Evolutionary conservation across 2,329 filamentous ascomycete genomes (phyloP), one percentile per base, ranked within the genome.

Genomic region (Neopestalotiopsis clavispora): DNA sequence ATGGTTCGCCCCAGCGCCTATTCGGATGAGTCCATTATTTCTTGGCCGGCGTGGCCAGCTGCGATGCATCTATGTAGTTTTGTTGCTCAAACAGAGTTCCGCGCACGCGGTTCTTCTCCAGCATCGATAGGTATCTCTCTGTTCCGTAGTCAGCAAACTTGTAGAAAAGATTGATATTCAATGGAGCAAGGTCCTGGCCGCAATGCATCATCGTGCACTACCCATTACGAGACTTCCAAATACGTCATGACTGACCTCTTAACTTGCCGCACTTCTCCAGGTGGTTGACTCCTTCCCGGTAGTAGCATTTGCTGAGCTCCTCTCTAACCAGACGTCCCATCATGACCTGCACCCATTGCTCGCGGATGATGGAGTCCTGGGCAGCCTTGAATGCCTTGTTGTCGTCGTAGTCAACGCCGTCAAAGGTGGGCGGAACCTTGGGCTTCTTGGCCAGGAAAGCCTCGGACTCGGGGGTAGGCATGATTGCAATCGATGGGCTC

Each of bases 291-390:
- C 93, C 94, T 83, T 96, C 92, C 74, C 89, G 87, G 81, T 90
- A 89, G 83, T 96, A 96, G 85, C 93, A 96, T 84, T 94, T 95
- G 81, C 91, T 87, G 84, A 96, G 85, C 85, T 96, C 93, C 80
- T 95, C 92, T 72, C 92, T 86, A 67, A 96, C 92, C 72, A 96
- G 83, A 71, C 93, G 87, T 69, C 92, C 92, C 93, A 95, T 96
- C 93, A 96, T 96, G 80, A 91, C 91, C 80, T 90, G 90, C 70
- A 96, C 92, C 94, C 94, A 96, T 84, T 96, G 93, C 84, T 96
- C 93, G 72, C 93, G 88, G 75, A 96, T 89, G 68, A 96, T 88
- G 72, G 93, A 88, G 80, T 96, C 93, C 80, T 95, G 93, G 67
- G 93, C 93, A 71, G 90, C 90, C 85, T 95, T 96, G 79, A 96